These are phyloP conservation scores for Dalbergia cochinchinensis DNA, from an alignment of 306 rosid genomes.

Conservation along the genomic window DNA sequence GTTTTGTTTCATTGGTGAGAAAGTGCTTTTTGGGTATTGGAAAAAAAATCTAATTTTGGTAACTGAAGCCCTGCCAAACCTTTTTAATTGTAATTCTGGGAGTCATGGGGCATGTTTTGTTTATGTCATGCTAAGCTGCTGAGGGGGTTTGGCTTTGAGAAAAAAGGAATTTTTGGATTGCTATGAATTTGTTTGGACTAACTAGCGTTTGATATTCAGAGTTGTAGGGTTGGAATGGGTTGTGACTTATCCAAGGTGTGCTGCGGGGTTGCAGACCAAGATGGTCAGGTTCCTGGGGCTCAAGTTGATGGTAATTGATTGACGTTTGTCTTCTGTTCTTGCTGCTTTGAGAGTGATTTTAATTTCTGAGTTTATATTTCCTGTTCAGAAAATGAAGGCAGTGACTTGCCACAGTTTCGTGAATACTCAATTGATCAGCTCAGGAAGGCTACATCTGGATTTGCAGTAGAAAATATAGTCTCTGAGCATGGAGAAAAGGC, in stretches of 20 bases:
- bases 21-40: conserved; percentile 30
- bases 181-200: conserved; percentile 38
- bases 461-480: conserved; percentile 88
- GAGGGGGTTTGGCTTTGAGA: conserved; percentile 42
- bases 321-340: conserved; percentile 30
- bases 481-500: conserved; percentile 99
- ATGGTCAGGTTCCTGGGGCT: conserved; percentile 61
- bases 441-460: conserved; percentile 87
- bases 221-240: conserved; percentile 77
- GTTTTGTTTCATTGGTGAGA: conserved; percentile 39
- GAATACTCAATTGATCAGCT: conserved; percentile 85
- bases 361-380: conserved; percentile 37
- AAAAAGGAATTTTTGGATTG: conserved; percentile 32
- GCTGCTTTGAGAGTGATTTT: conserved; percentile 37
- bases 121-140: conserved; percentile 42
- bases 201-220: conserved; percentile 38
- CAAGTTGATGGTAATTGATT: conserved; percentile 60
- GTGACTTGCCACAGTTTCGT: conserved; percentile 68
- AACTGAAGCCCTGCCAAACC: conserved; percentile 18
- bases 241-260: conserved; percentile 77
- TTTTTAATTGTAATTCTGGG: conserved; percentile 27
- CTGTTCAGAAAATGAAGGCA: conserved; percentile 67
- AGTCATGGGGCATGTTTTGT: conserved; percentile 37
- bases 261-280: conserved; percentile 59
- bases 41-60: conserved; percentile 25